Evolutionary conservation across 306 rosid species (phyloP), one percentile per base, ranked within the genome.

Genomic region (Trichosanthes truncata): DNA sequence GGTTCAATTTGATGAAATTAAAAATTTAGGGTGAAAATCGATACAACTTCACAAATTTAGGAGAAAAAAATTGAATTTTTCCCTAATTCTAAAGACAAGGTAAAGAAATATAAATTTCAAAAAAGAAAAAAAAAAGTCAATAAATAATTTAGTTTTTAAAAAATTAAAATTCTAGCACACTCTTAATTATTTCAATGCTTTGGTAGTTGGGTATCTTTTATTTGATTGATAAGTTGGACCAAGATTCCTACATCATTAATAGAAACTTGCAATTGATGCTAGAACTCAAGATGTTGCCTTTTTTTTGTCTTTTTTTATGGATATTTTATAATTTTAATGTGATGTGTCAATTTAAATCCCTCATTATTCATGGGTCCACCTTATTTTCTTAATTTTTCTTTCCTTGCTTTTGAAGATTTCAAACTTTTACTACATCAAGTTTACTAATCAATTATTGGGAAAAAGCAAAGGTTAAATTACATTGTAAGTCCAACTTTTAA

Each of bases 221-320:
- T 36, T 66, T 36, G 74, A 67, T 67, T 38, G 74, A 67, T 36
- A 40, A 20, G 74, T 67, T 67, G 49, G 74, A 67, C 31, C 74
- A 35, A 67, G 41, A 67, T 65, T 65, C 72, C 21, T 29, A 60
- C 41, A 65, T 65, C 23, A 33, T 38, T 67, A n/a, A 36, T 36
- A 38, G 17, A 67, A 67, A 20, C 10, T 67, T 67, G 49, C 74
- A 38, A 18, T 18, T 33, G 73, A 66, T 36, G 48, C 1, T 66
- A 20, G 4, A 15, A 18, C 13, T 66, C 6, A 17, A 65, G 46
- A 65, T 15, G 45, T 31, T 33, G 25, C 20, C 67, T 26, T 18
- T 65, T 65, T 65, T 65, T 23, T 29, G 33, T 17, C 72, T 33
- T 65, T 33, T 65, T 65, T 29, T 63, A 17, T 5, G 65, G 25